Percentiles rank a stretch among this genome's conserved stretches.
Conservation (phyloP, 208 protist species). For the Trypanosoma grayi region DNA sequence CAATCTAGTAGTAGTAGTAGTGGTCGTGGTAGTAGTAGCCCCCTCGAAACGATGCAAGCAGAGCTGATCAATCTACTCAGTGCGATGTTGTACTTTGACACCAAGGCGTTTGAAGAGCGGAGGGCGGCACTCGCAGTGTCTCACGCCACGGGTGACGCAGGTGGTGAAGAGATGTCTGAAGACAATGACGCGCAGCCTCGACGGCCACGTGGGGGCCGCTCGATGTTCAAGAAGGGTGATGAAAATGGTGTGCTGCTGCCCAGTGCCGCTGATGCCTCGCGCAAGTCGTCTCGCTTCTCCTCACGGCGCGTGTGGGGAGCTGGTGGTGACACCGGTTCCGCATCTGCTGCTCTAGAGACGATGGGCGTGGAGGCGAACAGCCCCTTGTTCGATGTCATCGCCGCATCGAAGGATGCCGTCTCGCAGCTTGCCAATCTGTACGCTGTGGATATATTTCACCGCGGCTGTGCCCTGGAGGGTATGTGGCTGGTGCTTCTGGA, state of each 20-base stretch:
- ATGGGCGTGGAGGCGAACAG: conserved; percentile 5
- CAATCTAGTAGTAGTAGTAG: neutral
- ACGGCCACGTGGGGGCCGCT: conserved; percentile 25
- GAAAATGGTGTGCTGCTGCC: conserved; percentile 22
- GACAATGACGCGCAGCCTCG: conserved; percentile 1
- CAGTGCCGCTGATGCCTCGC: conserved; percentile 12
- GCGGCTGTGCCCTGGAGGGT: conserved; percentile 12
- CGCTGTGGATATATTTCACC: conserved; percentile 3
- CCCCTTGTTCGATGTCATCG: conserved; percentile 29
- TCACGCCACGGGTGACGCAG: neutral
- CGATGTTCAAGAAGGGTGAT: conserved; percentile 20
- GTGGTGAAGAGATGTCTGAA: neutral
- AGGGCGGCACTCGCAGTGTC: neutral
- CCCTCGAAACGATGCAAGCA: conserved; percentile 8
- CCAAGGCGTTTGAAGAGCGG: conserved; percentile 16
- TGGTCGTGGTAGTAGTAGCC: neutral
- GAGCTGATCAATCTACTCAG: conserved; percentile 13
- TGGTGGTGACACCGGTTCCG: neutral
- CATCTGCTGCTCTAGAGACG: neutral
- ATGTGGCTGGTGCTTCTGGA: conserved; percentile 17
- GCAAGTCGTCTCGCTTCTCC: conserved; percentile 20
- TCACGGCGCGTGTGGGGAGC: conserved; percentile 6
- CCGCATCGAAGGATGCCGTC: conserved; percentile 12
- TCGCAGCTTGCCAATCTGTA: conserved; percentile 8
- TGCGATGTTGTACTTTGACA: conserved; percentile 29